phyloP scores from a whole-genome alignment of 108 stramenopile species.

The Pseudonitzschia delicatissima region DNA sequence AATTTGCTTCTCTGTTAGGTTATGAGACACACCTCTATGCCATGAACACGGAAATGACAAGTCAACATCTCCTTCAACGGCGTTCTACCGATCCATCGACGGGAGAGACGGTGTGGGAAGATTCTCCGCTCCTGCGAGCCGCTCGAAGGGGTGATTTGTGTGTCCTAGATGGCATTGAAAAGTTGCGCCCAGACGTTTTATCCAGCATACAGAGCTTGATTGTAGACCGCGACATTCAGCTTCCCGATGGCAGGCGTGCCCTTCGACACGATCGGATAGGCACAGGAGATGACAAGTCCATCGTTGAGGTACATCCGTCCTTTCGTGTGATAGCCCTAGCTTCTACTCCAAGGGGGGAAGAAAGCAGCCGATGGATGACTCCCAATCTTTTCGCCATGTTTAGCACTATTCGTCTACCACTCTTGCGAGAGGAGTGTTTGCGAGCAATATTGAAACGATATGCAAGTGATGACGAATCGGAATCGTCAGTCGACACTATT shows the following conservation, averaged over 20 bases:
- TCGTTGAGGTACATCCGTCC: constrained; percentile 53
- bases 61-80: constrained; percentile 70
- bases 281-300: constrained; percentile 32
- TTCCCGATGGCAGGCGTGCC: constrained; percentile 64
- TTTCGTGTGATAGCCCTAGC: constrained; percentile 25
- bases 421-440: constrained; percentile 19
- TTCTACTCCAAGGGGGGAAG: constrained; percentile 12
- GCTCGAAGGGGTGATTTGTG: constrained; percentile 51
- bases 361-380: constrained; percentile 25
- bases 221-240: constrained; percentile 40
- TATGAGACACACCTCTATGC: constrained; percentile 53
- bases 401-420: constrained; percentile 20
- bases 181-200: constrained; percentile 60
- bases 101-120: constrained; percentile 77
- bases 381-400: constrained; percentile 30
- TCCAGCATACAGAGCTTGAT: constrained; percentile 53
- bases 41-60: constrained; percentile 72
- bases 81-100: constrained; percentile 58
- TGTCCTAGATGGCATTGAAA: constrained; percentile 85
- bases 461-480: not conserved
- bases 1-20: constrained; percentile 45
- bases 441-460: constrained; percentile 22
- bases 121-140: constrained; percentile 69
- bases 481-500: constrained; percentile 10
- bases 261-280: constrained; percentile 3